Base-by-base conservation (phyloP, 805 yeast genomes). In the Cyberlindnera mycetangii region DNA sequence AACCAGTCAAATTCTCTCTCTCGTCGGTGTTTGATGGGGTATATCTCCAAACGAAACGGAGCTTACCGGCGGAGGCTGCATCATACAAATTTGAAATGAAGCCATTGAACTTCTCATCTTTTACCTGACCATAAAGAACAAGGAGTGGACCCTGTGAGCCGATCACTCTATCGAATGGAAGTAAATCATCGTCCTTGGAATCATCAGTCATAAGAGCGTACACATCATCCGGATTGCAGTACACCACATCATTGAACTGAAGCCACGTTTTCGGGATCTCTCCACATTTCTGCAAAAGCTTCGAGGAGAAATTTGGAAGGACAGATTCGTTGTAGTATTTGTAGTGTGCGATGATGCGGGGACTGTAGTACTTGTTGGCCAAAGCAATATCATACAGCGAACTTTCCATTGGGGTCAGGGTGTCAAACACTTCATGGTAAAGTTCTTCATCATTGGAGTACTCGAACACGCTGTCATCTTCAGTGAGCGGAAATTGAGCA, bases 31-130 rank as follows among this genome's bases (percentile, higher is more conserved):
- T 53, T 21, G 49, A 47, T 0, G 85, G 83, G 11, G 78, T 70
- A 54, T 89, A 83, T 53, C 97, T 75, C 84, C 95, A 78, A 3
- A 83, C 76, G 60, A 87, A 85, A 39, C 85, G 72, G 21, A 89
- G 59, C 56, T 86, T 85, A 0, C 86, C 92, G 2, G 70, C 61
- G 14, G 66, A 56, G 0, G 95, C 83, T 45, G 81, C 79, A 31
- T 76, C 74, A 47, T 70, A 73, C 41, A 92, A 63, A 45, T 79
- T 75, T 12, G 69, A 60, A 54, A 87, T 81, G 66, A 85, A 82
- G 5, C 67, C 67, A 14, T 67, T 67, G 53, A 89, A 84, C 3
- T 68, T 63, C 4, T 59, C 49, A n/a, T 76, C 70, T 5, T 60
- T 50, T 9, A 80, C 69, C 54, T 83, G 81, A 12, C 90, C 95